Evolutionary conservation across 164 flowering plant genomes (phyloP).

Genomic region (Amborella trichopoda): DNA sequence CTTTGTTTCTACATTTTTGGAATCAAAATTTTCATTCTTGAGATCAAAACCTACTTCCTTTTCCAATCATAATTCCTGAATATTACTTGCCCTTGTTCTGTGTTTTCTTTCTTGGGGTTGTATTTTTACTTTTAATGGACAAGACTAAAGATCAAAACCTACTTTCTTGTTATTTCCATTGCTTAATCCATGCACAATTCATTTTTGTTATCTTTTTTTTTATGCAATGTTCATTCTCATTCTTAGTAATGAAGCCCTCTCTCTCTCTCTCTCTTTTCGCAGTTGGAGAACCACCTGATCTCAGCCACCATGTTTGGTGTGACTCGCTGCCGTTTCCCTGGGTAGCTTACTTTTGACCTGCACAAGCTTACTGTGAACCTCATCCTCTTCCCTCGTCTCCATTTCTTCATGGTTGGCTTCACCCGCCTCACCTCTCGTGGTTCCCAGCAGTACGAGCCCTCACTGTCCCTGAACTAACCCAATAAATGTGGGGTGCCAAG

Average conservation of each 20-base stretch:
- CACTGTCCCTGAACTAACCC: constrained; percentile 43
- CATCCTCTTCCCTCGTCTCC: constrained; percentile 45
- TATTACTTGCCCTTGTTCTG: too few relatives aligned
- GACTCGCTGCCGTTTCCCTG: constrained; percentile 46
- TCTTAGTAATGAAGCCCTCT: neutral
- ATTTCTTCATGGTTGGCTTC: constrained; percentile 53
- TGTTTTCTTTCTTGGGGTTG: neutral
- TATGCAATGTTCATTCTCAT: neutral
- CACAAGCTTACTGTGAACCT: constrained; percentile 46
- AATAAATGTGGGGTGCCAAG: constrained; percentile 51
- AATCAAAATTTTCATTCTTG: too few relatives aligned
- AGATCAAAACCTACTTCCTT: too few relatives aligned
- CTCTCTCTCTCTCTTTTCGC: neutral
- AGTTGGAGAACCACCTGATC: constrained; percentile 49
- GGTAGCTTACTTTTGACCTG: constrained; percentile 41
- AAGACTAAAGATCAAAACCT: neutral
- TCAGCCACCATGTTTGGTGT: constrained; percentile 50
- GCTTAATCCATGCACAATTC: neutral
- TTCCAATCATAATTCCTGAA: too few relatives aligned
- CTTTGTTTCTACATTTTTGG: too few relatives aligned
- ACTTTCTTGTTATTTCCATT: too few relatives aligned
- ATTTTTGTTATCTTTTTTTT: neutral
- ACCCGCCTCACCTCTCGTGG: constrained; percentile 43
- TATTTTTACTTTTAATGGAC: neutral
- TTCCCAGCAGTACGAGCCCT: constrained; percentile 35